These are phyloP conservation scores for Ophiostoma novo-ulmi DNA, from an alignment of 2,329 filamentous ascomycete species.

Conservation along the genomic window DNA sequence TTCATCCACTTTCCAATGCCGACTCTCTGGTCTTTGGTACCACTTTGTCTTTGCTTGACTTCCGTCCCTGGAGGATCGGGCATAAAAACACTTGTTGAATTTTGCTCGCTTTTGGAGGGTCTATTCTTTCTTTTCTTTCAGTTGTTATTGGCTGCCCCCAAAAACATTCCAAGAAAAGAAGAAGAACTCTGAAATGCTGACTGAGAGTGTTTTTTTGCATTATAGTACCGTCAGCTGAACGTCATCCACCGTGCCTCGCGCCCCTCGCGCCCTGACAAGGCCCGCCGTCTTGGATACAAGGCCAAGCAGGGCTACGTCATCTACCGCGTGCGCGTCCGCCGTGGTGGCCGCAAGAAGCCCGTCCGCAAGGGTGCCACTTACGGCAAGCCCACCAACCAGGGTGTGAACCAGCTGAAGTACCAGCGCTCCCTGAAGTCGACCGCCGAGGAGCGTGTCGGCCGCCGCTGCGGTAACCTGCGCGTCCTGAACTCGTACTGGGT, in stretches of 20 bases:
- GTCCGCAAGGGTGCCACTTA: constrained; percentile 97
- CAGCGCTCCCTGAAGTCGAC: constrained; percentile 97
- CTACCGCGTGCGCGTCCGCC: constrained; percentile 97
- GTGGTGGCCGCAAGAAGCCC: constrained; percentile 97
- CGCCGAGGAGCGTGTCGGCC: constrained; percentile 99
- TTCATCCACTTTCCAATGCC: neutral
- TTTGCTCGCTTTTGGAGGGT: constrained; percentile 30
- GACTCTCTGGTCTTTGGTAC: constrained; percentile 18
- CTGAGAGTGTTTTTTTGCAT: constrained; percentile 92
- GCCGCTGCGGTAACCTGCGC: constrained; percentile 96
- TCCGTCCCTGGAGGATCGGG: constrained; percentile 50
- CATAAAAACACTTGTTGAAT: constrained; percentile 93
- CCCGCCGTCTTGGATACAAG: constrained; percentile 99
- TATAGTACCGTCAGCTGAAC: constrained; percentile 98
- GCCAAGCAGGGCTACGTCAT: constrained; percentile 99
- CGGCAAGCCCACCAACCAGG: constrained; percentile 99
- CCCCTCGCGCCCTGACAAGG: constrained; percentile 98
- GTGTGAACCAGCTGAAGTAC: constrained; percentile 99
- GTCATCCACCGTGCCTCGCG: constrained; percentile 99
- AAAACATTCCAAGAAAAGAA: neutral
- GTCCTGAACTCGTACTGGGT: constrained; percentile 99
- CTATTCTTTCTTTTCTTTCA: constrained; percentile 10
- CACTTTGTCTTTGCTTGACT: constrained; percentile 24
- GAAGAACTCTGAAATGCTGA: constrained; percentile 34
- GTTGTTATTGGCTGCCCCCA: neutral